Conservation (phyloP, 805 yeast species). For the Saccharomycopsis guyanensis region DNA sequence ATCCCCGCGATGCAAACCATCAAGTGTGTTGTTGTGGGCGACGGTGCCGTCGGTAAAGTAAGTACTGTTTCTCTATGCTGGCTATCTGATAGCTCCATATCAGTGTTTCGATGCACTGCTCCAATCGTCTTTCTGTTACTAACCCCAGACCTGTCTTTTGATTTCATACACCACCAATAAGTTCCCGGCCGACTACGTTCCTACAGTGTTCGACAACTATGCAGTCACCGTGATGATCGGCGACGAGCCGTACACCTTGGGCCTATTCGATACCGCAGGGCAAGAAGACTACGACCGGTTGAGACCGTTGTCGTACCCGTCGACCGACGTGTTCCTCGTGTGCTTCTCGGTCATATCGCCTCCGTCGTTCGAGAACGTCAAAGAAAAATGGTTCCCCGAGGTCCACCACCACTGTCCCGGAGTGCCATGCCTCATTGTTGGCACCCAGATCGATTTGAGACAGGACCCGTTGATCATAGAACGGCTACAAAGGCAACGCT, state of each 20-base stretch:
- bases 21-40: conserved; percentile 98
- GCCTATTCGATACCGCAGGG: conserved; percentile 98
- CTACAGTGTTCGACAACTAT: conserved; percentile 95
- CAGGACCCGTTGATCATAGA: conserved; percentile 88
- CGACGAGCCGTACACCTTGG: conserved; percentile 95
- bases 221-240: conserved; percentile 95
- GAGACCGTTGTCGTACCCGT: conserved; percentile 94
- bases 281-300: conserved; percentile 98
- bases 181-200: conserved; percentile 97
- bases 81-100: not conserved
- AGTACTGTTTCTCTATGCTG: conserved; percentile 19
- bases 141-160: conserved; percentile 66
- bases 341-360: conserved; percentile 97
- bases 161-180: conserved; percentile 95
- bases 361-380: conserved; percentile 93
- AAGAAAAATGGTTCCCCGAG: conserved; percentile 98
- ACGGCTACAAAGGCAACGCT: conserved; percentile 83
- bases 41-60: conserved; percentile 97
- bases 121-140: not conserved
- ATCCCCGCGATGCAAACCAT: conserved; percentile 47
- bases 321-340: conserved; percentile 92
- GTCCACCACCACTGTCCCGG: conserved; percentile 98
- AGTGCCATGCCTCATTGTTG: conserved; percentile 93
- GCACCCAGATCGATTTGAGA: conserved; percentile 93
- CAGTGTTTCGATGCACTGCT: not conserved